These are phyloP conservation scores for Psophocarpus tetragonolobus DNA, from an alignment of 306 rosid species.

Conservation along the genomic window DNA sequence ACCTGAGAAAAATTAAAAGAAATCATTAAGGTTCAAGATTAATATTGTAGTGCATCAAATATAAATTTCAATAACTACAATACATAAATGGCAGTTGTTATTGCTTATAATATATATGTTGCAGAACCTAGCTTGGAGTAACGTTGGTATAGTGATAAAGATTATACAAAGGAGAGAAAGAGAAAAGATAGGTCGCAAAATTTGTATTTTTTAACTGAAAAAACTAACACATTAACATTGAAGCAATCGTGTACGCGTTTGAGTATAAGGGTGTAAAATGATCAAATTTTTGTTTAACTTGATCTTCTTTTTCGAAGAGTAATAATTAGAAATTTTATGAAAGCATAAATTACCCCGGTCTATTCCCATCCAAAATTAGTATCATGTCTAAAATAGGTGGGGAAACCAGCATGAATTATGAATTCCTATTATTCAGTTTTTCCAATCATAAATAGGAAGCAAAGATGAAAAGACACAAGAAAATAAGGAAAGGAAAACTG, in stretches of 20 bases:
- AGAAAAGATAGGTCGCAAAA: no score
- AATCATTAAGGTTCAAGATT: not conserved
- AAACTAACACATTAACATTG: no score
- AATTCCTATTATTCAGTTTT: not conserved
- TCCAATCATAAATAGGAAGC: not conserved
- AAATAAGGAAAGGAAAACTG: not conserved
- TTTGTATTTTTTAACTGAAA: no score
- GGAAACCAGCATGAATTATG: not conserved
- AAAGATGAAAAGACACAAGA: not conserved
- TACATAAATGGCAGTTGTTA: not conserved
- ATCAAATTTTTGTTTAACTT: not conserved
- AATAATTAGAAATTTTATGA: not conserved
- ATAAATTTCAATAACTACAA: not conserved
- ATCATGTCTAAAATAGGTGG: not conserved
- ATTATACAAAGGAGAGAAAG: no score
- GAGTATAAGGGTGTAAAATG: not conserved
- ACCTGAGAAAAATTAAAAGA: conserved; percentile 35
- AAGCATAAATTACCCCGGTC: not conserved
- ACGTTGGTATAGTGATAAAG: no score
- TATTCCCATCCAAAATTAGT: not conserved
- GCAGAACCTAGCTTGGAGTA: not conserved
- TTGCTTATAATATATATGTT: not conserved
- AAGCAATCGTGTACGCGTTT: no score
- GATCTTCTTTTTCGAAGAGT: not conserved
- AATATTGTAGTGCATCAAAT: not conserved